These are phyloP conservation scores for Yamadazyma paraphyllophila DNA, from an alignment of 805 yeast species.

Conservation along the genomic window DNA sequence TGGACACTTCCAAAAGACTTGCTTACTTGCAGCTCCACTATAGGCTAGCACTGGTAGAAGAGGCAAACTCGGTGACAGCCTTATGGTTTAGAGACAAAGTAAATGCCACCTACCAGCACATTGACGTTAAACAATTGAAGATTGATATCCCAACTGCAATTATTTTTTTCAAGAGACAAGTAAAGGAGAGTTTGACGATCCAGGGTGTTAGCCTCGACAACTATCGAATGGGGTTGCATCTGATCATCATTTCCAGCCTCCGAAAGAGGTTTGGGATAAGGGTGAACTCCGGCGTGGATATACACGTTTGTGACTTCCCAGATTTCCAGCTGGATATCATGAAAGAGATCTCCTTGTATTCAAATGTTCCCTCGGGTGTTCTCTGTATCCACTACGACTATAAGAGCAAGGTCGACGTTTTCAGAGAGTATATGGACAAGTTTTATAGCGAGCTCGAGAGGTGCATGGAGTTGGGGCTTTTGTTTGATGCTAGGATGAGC, in stretches of 20 bases:
- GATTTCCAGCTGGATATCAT: constrained; percentile 14
- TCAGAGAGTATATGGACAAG: not conserved
- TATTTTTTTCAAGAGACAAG: not conserved
- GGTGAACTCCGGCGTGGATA: not conserved
- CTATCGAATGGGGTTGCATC: constrained; percentile 3
- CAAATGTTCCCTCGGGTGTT: not conserved
- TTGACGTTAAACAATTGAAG: not conserved
- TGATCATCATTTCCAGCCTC: not conserved
- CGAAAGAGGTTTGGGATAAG: constrained; percentile 8
- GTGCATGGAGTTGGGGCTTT: not conserved
- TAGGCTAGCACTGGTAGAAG: constrained; percentile 12
- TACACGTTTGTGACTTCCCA: constrained; percentile 15
- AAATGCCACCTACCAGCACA: not conserved
- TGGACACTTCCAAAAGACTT: not conserved
- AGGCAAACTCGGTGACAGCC: constrained; percentile 7
- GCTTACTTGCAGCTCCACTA: constrained; percentile 7
- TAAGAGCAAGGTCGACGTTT: not conserved
- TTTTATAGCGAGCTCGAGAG: not conserved
- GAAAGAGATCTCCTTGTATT: not conserved
- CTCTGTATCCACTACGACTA: constrained; percentile 5
- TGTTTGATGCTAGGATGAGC: constrained; percentile 1
- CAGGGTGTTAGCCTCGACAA: constrained; percentile 9
- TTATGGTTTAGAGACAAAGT: not conserved
- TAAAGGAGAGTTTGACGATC: constrained; percentile 6
- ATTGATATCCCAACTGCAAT: not conserved